phyloP scores from a whole-genome alignment of 345 rosid species.

The Euphorbia peplus region DNA sequence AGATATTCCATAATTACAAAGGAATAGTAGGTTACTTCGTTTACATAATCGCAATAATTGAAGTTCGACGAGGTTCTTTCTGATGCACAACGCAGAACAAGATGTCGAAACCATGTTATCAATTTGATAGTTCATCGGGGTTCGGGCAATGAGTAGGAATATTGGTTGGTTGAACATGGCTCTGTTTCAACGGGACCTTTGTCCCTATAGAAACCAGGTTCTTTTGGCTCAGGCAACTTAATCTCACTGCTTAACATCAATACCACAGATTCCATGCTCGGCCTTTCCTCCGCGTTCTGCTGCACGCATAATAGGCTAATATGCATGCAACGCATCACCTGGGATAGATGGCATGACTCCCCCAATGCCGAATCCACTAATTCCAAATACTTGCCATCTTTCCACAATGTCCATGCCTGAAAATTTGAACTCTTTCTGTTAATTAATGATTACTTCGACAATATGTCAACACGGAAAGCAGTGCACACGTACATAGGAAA shows the following conservation, averaged over 20 bases:
- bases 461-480: not conserved
- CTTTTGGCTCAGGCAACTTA: conserved; percentile 26
- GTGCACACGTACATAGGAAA: conserved; percentile 16
- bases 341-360: conserved; percentile 1
- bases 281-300: conserved; percentile 33
- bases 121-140: conserved; percentile 8
- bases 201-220: conserved; percentile 25
- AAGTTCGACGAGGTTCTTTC: not conserved
- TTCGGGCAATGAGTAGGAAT: not conserved
- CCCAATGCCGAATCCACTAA: conserved; percentile 18
- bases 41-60: not conserved
- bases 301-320: conserved; percentile 37
- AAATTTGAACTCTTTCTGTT: not conserved
- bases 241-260: conserved; percentile 32
- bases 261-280: conserved; percentile 36
- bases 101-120: not conserved
- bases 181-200: not conserved
- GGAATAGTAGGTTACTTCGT: not conserved
- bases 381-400: conserved; percentile 21
- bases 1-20: not conserved
- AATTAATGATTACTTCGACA: not conserved
- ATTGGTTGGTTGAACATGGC: not conserved
- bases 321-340: conserved; percentile 21
- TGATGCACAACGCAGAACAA: not conserved
- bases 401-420: conserved; percentile 34